Conservation (phyloP, 257 asterid species). For the Nicotiana obtusifolia region DNA sequence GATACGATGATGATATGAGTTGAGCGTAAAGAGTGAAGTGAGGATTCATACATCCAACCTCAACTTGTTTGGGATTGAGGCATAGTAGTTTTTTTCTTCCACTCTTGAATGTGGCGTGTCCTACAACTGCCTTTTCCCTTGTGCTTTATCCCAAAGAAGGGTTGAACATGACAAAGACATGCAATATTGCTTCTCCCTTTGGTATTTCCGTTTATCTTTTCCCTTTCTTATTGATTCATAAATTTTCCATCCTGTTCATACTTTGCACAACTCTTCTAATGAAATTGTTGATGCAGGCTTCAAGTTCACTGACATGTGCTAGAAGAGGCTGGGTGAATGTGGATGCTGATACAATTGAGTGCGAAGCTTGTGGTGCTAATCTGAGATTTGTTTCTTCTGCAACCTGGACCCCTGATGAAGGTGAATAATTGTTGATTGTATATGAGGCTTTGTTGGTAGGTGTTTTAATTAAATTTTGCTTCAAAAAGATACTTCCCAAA, state of each 20-base stretch:
- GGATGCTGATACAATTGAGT: slow-evolving; percentile 74
- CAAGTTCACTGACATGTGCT: slow-evolving; percentile 89
- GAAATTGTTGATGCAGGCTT: slow-evolving; percentile 51
- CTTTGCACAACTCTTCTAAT: slow-evolving; percentile 6
- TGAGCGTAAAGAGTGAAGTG: too few species aligned
- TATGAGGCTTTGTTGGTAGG: background rate
- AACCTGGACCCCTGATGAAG: slow-evolving; percentile 72
- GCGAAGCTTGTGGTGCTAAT: slow-evolving; percentile 89
- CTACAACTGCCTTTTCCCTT: background rate
- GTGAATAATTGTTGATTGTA: slow-evolving; percentile 36
- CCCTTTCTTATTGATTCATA: slow-evolving; percentile 9
- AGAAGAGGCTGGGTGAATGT: slow-evolving; percentile 98
- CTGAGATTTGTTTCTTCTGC: slow-evolving; percentile 59
- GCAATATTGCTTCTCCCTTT: background rate
- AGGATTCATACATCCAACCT: too few species aligned
- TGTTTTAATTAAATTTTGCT: background rate
- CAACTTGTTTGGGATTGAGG: too few species aligned
- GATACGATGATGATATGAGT: too few species aligned
- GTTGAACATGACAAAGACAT: background rate
- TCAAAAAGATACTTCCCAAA: background rate
- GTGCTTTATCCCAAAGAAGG: background rate
- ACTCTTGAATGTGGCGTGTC: background rate
- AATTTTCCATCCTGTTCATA: slow-evolving; percentile 11
- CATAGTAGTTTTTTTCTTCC: too few species aligned
- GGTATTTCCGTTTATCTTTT: slow-evolving; percentile 8